Conservation (phyloP, 1,139 yeast species). For the Suhomyces atakaporum region DNA sequence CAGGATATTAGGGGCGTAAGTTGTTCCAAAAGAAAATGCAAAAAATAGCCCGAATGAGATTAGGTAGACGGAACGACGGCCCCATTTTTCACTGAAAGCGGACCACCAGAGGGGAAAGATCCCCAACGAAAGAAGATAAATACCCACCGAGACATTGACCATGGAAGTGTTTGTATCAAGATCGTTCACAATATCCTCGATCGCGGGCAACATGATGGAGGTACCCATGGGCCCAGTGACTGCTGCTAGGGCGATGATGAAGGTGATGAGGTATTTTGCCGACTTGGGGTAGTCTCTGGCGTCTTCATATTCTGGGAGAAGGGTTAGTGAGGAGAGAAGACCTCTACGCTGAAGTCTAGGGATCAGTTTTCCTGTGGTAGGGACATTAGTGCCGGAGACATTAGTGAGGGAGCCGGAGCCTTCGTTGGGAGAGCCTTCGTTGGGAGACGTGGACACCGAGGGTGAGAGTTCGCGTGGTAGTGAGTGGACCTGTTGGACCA, state of each 20-base stretch:
- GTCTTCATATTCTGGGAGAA: constrained; percentile 73
- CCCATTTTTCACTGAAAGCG: constrained; percentile 70
- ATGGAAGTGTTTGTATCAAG: constrained; percentile 58
- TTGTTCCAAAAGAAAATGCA: constrained; percentile 72
- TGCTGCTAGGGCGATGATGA: constrained; percentile 71
- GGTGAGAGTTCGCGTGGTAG: no score
- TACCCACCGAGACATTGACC: constrained; percentile 80
- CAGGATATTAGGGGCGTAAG: constrained; percentile 62
- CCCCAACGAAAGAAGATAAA: constrained; percentile 72
- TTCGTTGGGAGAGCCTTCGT: no score
- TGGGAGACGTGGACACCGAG: not conserved
- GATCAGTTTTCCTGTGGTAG: constrained; percentile 23
- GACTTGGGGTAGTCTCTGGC: constrained; percentile 61
- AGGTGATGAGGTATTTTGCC: constrained; percentile 57
- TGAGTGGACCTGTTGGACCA: no score
- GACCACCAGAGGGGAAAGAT: constrained; percentile 92
- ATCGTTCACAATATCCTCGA: constrained; percentile 56
- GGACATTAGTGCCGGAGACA: not conserved
- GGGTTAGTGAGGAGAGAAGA: constrained; percentile 48
- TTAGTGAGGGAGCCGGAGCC: not conserved
- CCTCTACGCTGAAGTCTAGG: constrained; percentile 55
- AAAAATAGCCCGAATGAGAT: constrained; percentile 63
- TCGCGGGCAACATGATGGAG: constrained; percentile 78
- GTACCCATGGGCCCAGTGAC: constrained; percentile 93
- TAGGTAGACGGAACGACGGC: constrained; percentile 73